Conservation (phyloP, 768 basidiomycete genomes). For the Lanmaoa rubissima region DNA sequence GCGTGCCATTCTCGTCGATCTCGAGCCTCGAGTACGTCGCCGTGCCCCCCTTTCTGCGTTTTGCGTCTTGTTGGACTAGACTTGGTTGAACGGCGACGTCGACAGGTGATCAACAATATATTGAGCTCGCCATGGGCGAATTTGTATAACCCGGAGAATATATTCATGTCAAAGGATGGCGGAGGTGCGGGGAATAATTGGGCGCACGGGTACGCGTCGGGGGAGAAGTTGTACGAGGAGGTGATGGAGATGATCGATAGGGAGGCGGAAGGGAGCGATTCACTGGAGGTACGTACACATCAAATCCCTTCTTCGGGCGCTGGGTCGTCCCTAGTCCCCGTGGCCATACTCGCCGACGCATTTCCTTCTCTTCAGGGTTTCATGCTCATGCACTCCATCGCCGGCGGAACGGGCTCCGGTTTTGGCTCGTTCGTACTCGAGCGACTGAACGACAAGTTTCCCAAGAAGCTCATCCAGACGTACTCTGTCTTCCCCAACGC, state of each 20-base stretch:
- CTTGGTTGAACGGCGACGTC: background rate
- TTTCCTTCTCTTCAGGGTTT: slow-evolving; percentile 65
- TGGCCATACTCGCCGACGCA: background rate
- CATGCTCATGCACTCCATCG: slow-evolving; percentile 98
- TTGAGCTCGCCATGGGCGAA: slow-evolving; percentile 78
- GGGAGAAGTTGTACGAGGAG: slow-evolving; percentile 91
- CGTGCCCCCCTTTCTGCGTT: no score
- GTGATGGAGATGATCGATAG: slow-evolving; percentile 99
- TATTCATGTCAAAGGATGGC: slow-evolving; percentile 92
- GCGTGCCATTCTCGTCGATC: slow-evolving; percentile 91
- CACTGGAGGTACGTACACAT: slow-evolving; percentile 69
- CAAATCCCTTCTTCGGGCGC: background rate
- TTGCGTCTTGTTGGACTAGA: background rate
- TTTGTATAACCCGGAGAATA: slow-evolving; percentile 97
- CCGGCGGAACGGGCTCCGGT: slow-evolving; percentile 97
- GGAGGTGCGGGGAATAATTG: slow-evolving; percentile 99
- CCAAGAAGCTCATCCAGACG: slow-evolving; percentile 98
- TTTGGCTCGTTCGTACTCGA: slow-evolving; percentile 98
- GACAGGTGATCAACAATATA: slow-evolving; percentile 94
- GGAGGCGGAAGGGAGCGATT: slow-evolving; percentile 97
- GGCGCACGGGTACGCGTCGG: slow-evolving; percentile 91
- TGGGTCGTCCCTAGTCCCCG: background rate
- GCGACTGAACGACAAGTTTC: slow-evolving; percentile 94
- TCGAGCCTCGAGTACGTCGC: slow-evolving; percentile 84
- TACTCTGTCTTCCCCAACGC: slow-evolving; percentile 98